These are phyloP conservation scores for Eustoma russellianum DNA, from an alignment of 257 asterid species.

Conservation along the genomic window DNA sequence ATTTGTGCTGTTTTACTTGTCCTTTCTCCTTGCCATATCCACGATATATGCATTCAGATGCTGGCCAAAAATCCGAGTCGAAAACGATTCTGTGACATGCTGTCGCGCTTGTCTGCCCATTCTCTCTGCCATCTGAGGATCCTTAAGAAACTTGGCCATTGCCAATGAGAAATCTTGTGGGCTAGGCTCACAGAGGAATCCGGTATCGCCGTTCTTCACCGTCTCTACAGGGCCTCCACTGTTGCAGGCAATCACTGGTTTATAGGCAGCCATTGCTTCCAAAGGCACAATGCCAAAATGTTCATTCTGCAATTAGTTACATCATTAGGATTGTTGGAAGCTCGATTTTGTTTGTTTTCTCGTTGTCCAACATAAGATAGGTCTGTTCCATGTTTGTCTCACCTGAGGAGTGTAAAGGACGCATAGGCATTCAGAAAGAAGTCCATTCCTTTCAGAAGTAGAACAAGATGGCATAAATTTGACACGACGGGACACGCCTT, in stretches of 20 bases:
- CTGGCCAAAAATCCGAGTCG: conserved; percentile 70
- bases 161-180: conserved; percentile 66
- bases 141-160: conserved; percentile 57
- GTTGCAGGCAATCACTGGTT: conserved; percentile 90
- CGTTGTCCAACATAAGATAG: conserved; percentile 1
- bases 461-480: conserved; percentile 80
- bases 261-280: conserved; percentile 95
- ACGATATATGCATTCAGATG: conserved; percentile 51
- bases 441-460: conserved; percentile 63
- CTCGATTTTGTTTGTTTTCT: neutral
- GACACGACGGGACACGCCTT: conserved; percentile 56
- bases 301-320: conserved; percentile 44
- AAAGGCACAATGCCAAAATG: conserved; percentile 97
- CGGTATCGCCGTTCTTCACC: conserved; percentile 56
- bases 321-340: no score
- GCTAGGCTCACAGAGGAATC: conserved; percentile 71
- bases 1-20: conserved; percentile 27
- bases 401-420: conserved; percentile 91
- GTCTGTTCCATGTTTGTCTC: conserved; percentile 1
- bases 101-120: conserved; percentile 69
- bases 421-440: conserved; percentile 69
- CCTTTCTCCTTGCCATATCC: conserved; percentile 49
- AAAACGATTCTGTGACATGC: conserved; percentile 59
- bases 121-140: conserved; percentile 50
- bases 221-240: conserved; percentile 97